phyloP scores from a whole-genome alignment of 805 yeast genomes.

The Yamadazyma kitorensis region DNA sequence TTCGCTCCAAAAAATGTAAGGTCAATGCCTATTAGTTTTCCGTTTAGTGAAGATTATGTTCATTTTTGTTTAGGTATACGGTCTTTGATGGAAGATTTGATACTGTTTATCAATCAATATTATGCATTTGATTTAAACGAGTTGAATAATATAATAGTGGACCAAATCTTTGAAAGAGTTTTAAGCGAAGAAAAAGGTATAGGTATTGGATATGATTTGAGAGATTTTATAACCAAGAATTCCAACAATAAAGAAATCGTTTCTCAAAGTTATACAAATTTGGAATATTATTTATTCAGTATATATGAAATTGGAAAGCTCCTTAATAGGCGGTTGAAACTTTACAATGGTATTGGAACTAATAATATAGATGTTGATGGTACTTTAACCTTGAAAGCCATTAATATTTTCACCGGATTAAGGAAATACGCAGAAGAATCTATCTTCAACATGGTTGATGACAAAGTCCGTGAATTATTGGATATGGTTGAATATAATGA shows the following conservation, averaged over 20 bases:
- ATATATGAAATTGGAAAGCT: slow-evolving; percentile 62
- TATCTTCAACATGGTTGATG: slow-evolving; percentile 78
- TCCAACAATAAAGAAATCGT: slow-evolving; percentile 84
- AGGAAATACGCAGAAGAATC: slow-evolving; percentile 74
- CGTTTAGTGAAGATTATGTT: slow-evolving; percentile 87
- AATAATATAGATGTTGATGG: slow-evolving; percentile 40
- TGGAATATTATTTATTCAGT: slow-evolving; percentile 82
- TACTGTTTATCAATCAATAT: slow-evolving; percentile 62
- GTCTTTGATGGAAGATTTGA: slow-evolving; percentile 59
- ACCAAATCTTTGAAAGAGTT: slow-evolving; percentile 65
- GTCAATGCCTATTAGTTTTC: slow-evolving; percentile 60
- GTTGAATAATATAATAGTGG: slow-evolving; percentile 54
- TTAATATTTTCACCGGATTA: slow-evolving; percentile 53
- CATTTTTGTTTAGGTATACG: slow-evolving; percentile 77
- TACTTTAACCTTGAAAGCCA: slow-evolving; percentile 45
- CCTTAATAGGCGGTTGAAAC: slow-evolving; percentile 34
- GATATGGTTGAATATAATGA: slow-evolving; percentile 80
- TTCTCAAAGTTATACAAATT: slow-evolving; percentile 82
- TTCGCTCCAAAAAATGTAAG: slow-evolving; percentile 44
- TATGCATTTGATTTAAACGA: slow-evolving; percentile 62
- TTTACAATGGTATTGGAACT: slow-evolving; percentile 37
- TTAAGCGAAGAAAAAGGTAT: slow-evolving; percentile 46
- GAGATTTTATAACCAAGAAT: slow-evolving; percentile 58
- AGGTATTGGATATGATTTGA: slow-evolving; percentile 57
- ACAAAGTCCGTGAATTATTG: slow-evolving; percentile 72